A percentile compares a stretch with the other conserved stretches of the same genome.
Evolutionary conservation across 305 asterid species (phyloP).

Genomic region (Solanum hybrid): DNA sequence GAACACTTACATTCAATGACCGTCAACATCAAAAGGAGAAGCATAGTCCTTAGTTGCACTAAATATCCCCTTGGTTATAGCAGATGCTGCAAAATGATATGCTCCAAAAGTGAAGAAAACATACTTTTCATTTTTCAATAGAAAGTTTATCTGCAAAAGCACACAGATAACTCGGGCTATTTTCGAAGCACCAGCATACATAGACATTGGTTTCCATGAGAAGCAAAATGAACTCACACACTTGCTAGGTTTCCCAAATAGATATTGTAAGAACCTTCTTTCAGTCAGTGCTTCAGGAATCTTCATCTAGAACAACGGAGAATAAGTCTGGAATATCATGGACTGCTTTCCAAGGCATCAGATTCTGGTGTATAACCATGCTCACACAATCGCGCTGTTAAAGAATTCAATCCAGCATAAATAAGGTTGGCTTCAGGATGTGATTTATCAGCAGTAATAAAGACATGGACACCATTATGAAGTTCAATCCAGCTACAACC

Average conservation of each 20-base stretch:
- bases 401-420: slow-evolving; percentile 43
- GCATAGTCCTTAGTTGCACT: slow-evolving; percentile 66
- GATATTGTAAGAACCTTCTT: not conserved
- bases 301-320: not conserved
- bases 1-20: slow-evolving; percentile 87
- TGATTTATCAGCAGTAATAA: slow-evolving; percentile 44
- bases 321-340: not conserved
- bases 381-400: slow-evolving; percentile 44
- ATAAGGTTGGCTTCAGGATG: slow-evolving; percentile 40
- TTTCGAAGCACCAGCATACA: not conserved
- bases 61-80: not conserved
- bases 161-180: not conserved
- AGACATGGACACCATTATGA: slow-evolving; percentile 47
- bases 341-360: slow-evolving; percentile 30
- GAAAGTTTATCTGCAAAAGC: not conserved
- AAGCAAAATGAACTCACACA: not conserved
- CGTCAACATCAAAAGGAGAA: slow-evolving; percentile 87
- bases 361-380: slow-evolving; percentile 20
- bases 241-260: not conserved
- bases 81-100: not conserved
- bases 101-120: not conserved
- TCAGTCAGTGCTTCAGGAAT: not conserved
- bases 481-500: slow-evolving; percentile 92
- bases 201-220: not conserved
- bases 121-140: not conserved